A percentile compares a stretch with the other conserved stretches of the same genome.
Evolutionary conservation across 129 eudicot genomes (phyloP).

Genomic region (Erigeron canadensis): DNA sequence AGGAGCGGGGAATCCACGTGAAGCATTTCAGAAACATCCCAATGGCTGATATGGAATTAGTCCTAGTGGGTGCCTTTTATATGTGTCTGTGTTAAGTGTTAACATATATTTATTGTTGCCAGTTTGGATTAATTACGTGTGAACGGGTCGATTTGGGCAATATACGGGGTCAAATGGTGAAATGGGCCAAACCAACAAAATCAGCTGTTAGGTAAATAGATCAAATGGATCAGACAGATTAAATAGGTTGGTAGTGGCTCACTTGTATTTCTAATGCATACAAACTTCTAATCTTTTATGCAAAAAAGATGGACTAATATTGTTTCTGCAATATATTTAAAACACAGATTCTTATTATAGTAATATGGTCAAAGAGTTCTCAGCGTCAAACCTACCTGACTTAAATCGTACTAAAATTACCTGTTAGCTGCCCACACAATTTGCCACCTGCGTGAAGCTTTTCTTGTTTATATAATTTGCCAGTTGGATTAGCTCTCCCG

Average conservation of each 20-base stretch:
- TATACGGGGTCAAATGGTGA: neutral
- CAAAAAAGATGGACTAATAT: neutral
- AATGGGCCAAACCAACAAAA: neutral
- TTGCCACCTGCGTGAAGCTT: neutral
- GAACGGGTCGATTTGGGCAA: neutral
- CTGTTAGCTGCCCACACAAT: neutral
- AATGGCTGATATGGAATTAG: constrained; percentile 99
- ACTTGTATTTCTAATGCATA: neutral
- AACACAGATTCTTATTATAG: neutral
- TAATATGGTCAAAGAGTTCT: neutral
- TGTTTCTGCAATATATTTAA: neutral
- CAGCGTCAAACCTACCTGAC: neutral
- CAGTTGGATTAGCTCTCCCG: neutral
- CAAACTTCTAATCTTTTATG: neutral
- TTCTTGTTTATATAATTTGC: neutral
- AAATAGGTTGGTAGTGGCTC: neutral
- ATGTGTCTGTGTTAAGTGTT: too few relatives aligned
- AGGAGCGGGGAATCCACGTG: constrained; percentile 81
- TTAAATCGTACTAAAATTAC: neutral
- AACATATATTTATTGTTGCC: too few relatives aligned
- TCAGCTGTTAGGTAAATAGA: neutral
- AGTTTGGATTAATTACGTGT: neutral
- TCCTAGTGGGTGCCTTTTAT: constrained; percentile 55
- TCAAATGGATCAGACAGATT: neutral
- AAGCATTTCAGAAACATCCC: constrained; percentile 96